Base-by-base conservation (phyloP, 202 grass and related monocot species). In the Digitaria exilis region DNA sequence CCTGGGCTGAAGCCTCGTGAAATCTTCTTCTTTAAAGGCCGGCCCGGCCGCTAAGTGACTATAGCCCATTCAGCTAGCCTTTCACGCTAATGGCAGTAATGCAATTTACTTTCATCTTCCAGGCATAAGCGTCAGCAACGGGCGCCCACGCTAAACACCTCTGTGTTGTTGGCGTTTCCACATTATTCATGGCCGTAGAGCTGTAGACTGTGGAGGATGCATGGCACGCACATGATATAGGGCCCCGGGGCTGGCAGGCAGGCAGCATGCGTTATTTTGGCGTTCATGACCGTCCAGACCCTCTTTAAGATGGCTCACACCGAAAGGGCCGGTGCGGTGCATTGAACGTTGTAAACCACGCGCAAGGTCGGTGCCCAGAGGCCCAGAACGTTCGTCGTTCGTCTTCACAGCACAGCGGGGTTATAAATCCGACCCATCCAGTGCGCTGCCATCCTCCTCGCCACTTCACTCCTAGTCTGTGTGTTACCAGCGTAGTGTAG, bases 251-350 rank as follows among this genome's bases (percentile, higher is more conserved):
- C n/a, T n/a, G n/a, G n/a, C n/a, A n/a, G n/a, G n/a, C n/a, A n/a
- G n/a, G n/a, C 71, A 32, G 58, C 41, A 12, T 25, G 28, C 28
- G 73, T 11, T 34, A 34, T 34, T 29, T 29, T 83, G 78, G 72
- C 85, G 60, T 77, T 45, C 65, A 78, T 78, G 57, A 48, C 46
- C 16, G 65, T 77, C 21, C 43, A 1, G 41, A 34, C 26, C 30
- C 12, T 9, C n/a, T n/a, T n/a, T n/a, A n/a, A n/a, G n/a, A 3
- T 2, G 28, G 5, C 35, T 52, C 55, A 56, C 80, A 29, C 65
- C 5, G 29, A 83, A 84, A 73, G 21, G 13, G 0, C 43, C 24
- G 71, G 31, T 62, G 34, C 0, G 51, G 59, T 43, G 78, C 64
- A 69, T 57, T 57, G 48, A 80, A n/a, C n/a, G n/a, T n/a, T n/a